phyloP scores from a whole-genome alignment of 192 early-diverging fungal genomes.

The Backusella psychrophila region DNA sequence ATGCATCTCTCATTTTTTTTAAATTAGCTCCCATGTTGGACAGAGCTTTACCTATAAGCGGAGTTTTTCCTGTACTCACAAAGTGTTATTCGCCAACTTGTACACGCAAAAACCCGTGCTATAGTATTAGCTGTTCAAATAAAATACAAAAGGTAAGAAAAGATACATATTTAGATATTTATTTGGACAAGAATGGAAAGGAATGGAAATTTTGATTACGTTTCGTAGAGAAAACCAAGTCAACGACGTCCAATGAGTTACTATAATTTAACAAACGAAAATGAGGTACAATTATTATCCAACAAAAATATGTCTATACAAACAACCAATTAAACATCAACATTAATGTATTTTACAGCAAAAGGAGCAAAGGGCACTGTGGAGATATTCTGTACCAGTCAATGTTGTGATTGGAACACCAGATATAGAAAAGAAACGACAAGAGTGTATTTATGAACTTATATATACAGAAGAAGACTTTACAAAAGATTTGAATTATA shows the following conservation, averaged over 20 bases:
- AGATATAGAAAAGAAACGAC: constrained; percentile 77
- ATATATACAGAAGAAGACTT: constrained; percentile 89
- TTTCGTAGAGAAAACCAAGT: background rate
- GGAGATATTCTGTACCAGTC: constrained; percentile 82
- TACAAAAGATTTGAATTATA: constrained; percentile 78
- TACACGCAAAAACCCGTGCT: constrained; percentile 73
- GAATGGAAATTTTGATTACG: background rate
- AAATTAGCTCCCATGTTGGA: constrained; percentile 1
- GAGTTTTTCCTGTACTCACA: constrained; percentile 85
- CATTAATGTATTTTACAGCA: background rate
- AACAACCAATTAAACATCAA: background rate
- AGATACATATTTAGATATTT: background rate
- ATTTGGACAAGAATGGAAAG: background rate
- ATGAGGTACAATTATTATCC: background rate
- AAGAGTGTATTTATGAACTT: constrained; percentile 92
- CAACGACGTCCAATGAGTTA: background rate
- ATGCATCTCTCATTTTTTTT: constrained; percentile 1
- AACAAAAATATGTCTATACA: background rate
- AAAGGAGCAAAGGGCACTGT: constrained; percentile 46
- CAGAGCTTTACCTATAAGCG: constrained; percentile 29
- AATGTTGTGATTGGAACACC: constrained; percentile 72
- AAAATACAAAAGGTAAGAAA: background rate
- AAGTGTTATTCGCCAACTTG: constrained; percentile 96
- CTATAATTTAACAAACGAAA: background rate
- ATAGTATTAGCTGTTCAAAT: constrained; percentile 84